Evolutionary conservation across 371 early-diverging fungal genomes (phyloP), one percentile per base, ranked within the genome.

Genomic region (Apophysomyces variabilis): DNA sequence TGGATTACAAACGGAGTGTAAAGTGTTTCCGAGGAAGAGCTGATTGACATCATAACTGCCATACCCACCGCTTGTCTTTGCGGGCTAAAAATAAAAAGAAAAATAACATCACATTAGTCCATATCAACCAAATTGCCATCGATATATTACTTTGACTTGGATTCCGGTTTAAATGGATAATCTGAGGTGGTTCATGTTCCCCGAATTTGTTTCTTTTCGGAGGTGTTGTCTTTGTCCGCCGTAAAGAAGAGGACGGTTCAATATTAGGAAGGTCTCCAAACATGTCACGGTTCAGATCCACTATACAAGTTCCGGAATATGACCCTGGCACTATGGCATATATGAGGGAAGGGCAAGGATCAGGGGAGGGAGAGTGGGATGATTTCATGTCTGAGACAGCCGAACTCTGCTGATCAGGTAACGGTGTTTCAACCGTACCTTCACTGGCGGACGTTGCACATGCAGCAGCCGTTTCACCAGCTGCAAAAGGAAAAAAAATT

Each of bases 91-190:
- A 43, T 44, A 41, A 50, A 66, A 37, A 14, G 11, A 36, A 26
- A 26, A 26, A 26, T 26, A 26, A 26, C 32, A 26, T 43, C 9
- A 41, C 38, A 39, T 61, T 8, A 43, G 35, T 35, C 18, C 5
- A 9, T 56, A 4, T 26, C 60, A 21, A 6, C 54, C 5, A 21
- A 45, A 45, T 12, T 13, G 16, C n/a, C 47, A 14, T 16, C 9
- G 9, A 50, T 16, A 50, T 26, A 16, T 26, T 64, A 70, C 72
- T 44, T 58, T 78, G 78, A 59, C 78, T 78, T 37, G 73, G 64
- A 54, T 72, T 64, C 8, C 78, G 70, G 45, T 69, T 69, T 16
- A 73, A 65, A 58, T 75, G 69, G 5, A 75, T 67, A 4, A 75
- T 66, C 47, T 75, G 75, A 18, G 64, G 62, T 11, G 62, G 61